Conservation (phyloP, 805 yeast genomes). For the Candida bentonensis region DNA sequence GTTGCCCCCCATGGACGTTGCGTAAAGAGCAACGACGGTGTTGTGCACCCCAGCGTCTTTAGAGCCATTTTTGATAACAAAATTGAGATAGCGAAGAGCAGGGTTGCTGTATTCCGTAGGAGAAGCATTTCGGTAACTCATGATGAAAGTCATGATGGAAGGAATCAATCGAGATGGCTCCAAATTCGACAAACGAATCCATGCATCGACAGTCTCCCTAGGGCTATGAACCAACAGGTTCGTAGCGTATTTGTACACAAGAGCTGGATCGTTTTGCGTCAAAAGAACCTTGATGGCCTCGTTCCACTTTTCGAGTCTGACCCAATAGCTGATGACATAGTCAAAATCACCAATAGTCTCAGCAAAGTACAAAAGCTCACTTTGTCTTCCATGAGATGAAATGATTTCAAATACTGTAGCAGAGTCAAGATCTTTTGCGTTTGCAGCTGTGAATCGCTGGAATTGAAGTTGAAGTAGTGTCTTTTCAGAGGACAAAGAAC, state of each 20-base stretch:
- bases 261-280: slow-evolving; percentile 28
- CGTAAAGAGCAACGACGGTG: slow-evolving; percentile 8
- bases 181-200: slow-evolving; percentile 48
- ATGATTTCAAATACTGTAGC: slow-evolving; percentile 62
- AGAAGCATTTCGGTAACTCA: slow-evolving; percentile 22
- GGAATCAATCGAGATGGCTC: slow-evolving; percentile 60
- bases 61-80: slow-evolving; percentile 24
- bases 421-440: slow-evolving; percentile 41
- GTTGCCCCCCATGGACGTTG: background rate
- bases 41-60: slow-evolving; percentile 1
- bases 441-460: slow-evolving; percentile 7
- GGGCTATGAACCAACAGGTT: slow-evolving; percentile 59
- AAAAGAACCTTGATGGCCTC: slow-evolving; percentile 47
- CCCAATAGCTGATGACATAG: slow-evolving; percentile 55
- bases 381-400: slow-evolving; percentile 46
- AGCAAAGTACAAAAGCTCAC: slow-evolving; percentile 55
- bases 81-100: slow-evolving; percentile 49
- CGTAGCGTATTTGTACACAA: slow-evolving; percentile 56
- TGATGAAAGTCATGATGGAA: slow-evolving; percentile 54
- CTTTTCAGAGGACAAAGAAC: background rate
- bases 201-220: slow-evolving; percentile 53
- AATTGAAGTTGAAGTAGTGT: background rate
- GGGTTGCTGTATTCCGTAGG: slow-evolving; percentile 35
- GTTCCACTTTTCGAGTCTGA: slow-evolving; percentile 57
- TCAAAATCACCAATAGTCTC: slow-evolving; percentile 51